Base-by-base conservation (phyloP, 176 grass and related monocot genomes). In the Puccinellia tenuiflora region DNA sequence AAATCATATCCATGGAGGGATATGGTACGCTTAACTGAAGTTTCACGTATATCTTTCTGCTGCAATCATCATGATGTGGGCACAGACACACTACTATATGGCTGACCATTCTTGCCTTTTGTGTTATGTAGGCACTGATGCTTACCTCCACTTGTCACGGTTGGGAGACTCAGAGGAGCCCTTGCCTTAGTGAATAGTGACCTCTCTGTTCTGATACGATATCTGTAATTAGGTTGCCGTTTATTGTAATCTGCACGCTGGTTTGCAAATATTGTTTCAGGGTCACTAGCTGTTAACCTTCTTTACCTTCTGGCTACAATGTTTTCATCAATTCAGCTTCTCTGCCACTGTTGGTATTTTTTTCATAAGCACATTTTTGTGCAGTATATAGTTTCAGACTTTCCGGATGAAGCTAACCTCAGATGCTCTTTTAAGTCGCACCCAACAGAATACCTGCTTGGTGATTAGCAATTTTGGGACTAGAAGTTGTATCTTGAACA, bases 1-100 rank as follows among this genome's bases (percentile, higher is more conserved):
- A 98, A 83, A 96, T 98, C 50, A 95, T 98, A 81, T 96, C 96
- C 34, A 98, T 98, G 96, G 96, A 98, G 88, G 96, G 96, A 92
- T 98, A 98, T 68, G 96, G 96, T 98, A 92, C 40, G 80, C 37
- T 59, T 38, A 48, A 34, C 21, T 37, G 8, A 79, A 29, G 2
- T 21, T 52, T 48, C 28, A n/a, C 14, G 10, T 64, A 45, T 28
- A 40, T 47, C 24, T 46, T 88, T 9, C 37, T 52, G 7, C 83
- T 75, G 7, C 10, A 6, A 6, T 88, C 68, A 31, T 53, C 22
- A 54, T 43, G 51, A 55, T 31, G 18, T 28, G 4, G 37, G 43
- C 54, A 51, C 63, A 21, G 63, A 9, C 18, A 0, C 20, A 3
- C 3, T 39, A 2, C 21, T 20, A 59, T 34, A 39, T 29, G 30